A percentile compares a stretch with the other conserved stretches of the same genome.
phyloP scores from a whole-genome alignment of 352 stramenopile genomes.

The Pythium pectinolyticum region DNA sequence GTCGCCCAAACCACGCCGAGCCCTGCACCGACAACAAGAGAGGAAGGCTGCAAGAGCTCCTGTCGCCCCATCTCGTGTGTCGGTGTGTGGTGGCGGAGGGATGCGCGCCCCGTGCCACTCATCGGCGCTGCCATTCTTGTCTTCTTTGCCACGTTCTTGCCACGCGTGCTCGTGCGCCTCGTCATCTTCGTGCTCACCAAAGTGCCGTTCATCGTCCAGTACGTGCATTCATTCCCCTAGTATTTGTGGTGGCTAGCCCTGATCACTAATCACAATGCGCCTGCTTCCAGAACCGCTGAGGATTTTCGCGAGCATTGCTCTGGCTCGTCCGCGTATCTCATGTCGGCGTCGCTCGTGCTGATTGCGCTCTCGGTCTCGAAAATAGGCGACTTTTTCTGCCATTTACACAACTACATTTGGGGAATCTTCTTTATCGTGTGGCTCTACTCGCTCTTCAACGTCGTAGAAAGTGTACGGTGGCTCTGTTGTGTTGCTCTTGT shows the following conservation, averaged over 20 bases:
- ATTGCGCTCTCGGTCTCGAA: slow-evolving; percentile 58
- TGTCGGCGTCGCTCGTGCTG: slow-evolving; percentile 76
- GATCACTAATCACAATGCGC: neutral
- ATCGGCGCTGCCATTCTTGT: slow-evolving; percentile 69
- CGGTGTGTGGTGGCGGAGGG: slow-evolving; percentile 54
- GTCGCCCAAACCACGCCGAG: slow-evolving; percentile 9
- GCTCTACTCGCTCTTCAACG: slow-evolving; percentile 89
- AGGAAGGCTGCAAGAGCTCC: slow-evolving; percentile 9
- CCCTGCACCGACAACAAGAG: neutral
- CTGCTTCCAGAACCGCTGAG: slow-evolving; percentile 76
- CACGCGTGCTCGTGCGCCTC: slow-evolving; percentile 78
- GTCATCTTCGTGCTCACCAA: slow-evolving; percentile 88
- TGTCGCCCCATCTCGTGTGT: slow-evolving; percentile 32
- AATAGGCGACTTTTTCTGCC: slow-evolving; percentile 65
- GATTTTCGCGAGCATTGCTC: slow-evolving; percentile 81
- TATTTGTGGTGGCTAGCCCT: neutral
- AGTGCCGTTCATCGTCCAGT: slow-evolving; percentile 83
- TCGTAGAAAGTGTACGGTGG: slow-evolving; percentile 75
- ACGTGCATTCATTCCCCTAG: slow-evolving; percentile 15
- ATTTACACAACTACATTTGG: slow-evolving; percentile 84
- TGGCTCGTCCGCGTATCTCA: slow-evolving; percentile 79
- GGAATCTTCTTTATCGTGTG: slow-evolving; percentile 88
- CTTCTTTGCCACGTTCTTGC: slow-evolving; percentile 88
- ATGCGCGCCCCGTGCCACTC: slow-evolving; percentile 38
- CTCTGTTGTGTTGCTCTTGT: neutral